phyloP scores from a whole-genome alignment of 768 basidiomycete species.

The Tylopilus plumbeoviolaceoides region DNA sequence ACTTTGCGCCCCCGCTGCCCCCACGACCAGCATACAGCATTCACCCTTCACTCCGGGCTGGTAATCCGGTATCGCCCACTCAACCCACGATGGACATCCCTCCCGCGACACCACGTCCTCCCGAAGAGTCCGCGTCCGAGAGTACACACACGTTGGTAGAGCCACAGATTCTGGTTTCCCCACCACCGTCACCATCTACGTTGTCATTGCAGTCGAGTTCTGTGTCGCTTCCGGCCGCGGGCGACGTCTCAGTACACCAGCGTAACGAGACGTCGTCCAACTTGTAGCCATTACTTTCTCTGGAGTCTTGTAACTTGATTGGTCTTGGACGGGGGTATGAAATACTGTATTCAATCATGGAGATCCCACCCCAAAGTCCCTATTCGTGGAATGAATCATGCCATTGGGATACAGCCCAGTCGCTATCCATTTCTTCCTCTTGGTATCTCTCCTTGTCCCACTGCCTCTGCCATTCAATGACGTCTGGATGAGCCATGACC shows the following conservation, averaged over 20 bases:
- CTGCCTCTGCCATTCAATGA: slow-evolving; percentile 29
- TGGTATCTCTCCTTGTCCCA: slow-evolving; percentile 25
- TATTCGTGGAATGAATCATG: slow-evolving; percentile 25
- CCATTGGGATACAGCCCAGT: slow-evolving; percentile 30
- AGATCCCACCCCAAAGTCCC: not conserved
- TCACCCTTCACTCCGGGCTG: slow-evolving; percentile 64
- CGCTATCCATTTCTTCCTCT: slow-evolving; percentile 34
- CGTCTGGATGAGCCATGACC: slow-evolving; percentile 35
- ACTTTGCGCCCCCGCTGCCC: slow-evolving; percentile 72
- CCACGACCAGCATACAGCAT: slow-evolving; percentile 68
- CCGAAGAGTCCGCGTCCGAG: slow-evolving; percentile 20
- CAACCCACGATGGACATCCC: slow-evolving; percentile 35
- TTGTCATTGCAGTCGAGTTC: slow-evolving; percentile 12
- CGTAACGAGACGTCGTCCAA: slow-evolving; percentile 12
- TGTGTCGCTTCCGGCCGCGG: slow-evolving; percentile 9
- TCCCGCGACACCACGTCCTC: slow-evolving; percentile 25
- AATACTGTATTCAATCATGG: slow-evolving; percentile 4
- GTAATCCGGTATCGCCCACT: slow-evolving; percentile 45
- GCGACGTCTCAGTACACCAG: slow-evolving; percentile 6
- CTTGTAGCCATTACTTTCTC: slow-evolving; percentile 6
- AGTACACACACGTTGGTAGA: slow-evolving; percentile 4
- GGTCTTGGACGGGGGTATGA: not conserved
- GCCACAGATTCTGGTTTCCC: slow-evolving; percentile 11
- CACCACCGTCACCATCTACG: slow-evolving; percentile 17
- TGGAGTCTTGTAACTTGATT: slow-evolving; percentile 3